Evolutionary conservation across 2,329 filamentous ascomycete species (phyloP).

Genomic region (Monosporascus sp.): DNA sequence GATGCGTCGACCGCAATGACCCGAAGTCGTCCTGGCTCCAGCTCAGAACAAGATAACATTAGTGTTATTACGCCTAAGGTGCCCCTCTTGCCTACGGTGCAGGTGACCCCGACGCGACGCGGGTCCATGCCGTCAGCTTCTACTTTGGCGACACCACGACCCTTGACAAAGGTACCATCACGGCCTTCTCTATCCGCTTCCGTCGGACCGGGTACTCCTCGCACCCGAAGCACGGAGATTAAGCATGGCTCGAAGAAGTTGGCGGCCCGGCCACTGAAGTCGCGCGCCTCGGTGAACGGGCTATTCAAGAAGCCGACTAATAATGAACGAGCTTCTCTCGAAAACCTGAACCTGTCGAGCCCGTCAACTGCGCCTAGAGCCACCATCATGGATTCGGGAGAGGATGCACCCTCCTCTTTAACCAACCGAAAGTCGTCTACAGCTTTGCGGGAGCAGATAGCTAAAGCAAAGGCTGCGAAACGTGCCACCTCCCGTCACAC

Average conservation of each 20-base stretch:
- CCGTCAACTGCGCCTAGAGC: constrained; percentile 33
- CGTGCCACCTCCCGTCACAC: constrained; percentile 43
- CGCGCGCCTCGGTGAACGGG: constrained; percentile 47
- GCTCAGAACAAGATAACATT: constrained; percentile 41
- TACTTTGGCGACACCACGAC: constrained; percentile 17
- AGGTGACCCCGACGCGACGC: constrained; percentile 37
- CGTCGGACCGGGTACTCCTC: constrained; percentile 12
- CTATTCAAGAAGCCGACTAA: constrained; percentile 51
- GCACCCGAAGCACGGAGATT: constrained; percentile 36
- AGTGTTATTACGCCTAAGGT: constrained; percentile 37
- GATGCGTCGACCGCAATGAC: constrained; percentile 52
- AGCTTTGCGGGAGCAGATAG: constrained; percentile 83
- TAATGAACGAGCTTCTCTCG: constrained; percentile 15
- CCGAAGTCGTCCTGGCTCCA: constrained; percentile 50
- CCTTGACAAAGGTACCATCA: constrained; percentile 26
- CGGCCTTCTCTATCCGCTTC: constrained; percentile 27
- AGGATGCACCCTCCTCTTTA: constrained; percentile 20
- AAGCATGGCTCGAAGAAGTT: constrained; percentile 43
- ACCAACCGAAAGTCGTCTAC: constrained; percentile 62
- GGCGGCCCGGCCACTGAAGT: constrained; percentile 39
- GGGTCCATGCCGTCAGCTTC: constrained; percentile 20
- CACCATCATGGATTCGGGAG: constrained; percentile 29
- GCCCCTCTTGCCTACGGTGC: constrained; percentile 35
- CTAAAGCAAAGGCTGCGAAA: constrained; percentile 81
- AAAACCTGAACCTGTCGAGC: constrained; percentile 28